Evolutionary conservation across 176 grass and related monocot species (phyloP).

Genomic region (Canna indica): DNA sequence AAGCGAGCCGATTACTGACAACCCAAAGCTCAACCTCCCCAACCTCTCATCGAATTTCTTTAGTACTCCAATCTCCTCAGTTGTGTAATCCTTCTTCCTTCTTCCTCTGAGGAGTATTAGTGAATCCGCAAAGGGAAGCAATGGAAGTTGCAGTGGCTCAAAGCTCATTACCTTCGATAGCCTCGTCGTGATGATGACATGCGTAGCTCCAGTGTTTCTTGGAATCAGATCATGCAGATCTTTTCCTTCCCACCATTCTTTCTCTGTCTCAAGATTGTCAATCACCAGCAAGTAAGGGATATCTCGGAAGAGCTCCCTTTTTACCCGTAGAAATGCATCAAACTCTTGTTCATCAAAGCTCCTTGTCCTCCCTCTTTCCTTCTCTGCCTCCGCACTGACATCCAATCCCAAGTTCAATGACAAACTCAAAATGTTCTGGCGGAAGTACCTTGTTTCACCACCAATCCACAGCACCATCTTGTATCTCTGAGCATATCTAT

Average conservation of each 20-base stretch:
- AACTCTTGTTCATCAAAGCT: conserved; percentile 96
- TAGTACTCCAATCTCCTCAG: conserved; percentile 63
- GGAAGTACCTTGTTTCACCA: conserved; percentile 72
- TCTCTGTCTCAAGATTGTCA: conserved; percentile 89
- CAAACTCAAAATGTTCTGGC: conserved; percentile 89
- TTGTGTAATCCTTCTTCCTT: conserved; percentile 49
- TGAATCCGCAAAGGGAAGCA: conserved; percentile 49
- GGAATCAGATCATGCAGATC: conserved; percentile 96
- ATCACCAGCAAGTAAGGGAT: conserved; percentile 91
- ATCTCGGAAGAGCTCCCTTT: conserved; percentile 82
- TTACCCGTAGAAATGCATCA: conserved; percentile 82
- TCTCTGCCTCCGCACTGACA: conserved; percentile 82
- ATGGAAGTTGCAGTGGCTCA: conserved; percentile 77
- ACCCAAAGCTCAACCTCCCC: conserved; percentile 75
- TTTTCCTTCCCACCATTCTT: conserved; percentile 99
- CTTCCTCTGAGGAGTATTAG: conserved; percentile 72
- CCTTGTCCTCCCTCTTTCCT: conserved; percentile 77
- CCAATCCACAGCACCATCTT: conserved; percentile 95
- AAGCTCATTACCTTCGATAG: conserved; percentile 72
- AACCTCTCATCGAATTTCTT: conserved; percentile 78
- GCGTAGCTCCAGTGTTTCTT: conserved; percentile 73
- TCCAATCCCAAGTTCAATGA: conserved; percentile 70
- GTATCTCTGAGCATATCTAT: conserved; percentile 82
- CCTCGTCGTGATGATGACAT: conserved; percentile 69
- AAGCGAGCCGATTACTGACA: conserved; percentile 71